These are phyloP conservation scores for Rutidosis leptorrhynchoides DNA, from an alignment of 129 eudicot genomes.

Conservation along the genomic window DNA sequence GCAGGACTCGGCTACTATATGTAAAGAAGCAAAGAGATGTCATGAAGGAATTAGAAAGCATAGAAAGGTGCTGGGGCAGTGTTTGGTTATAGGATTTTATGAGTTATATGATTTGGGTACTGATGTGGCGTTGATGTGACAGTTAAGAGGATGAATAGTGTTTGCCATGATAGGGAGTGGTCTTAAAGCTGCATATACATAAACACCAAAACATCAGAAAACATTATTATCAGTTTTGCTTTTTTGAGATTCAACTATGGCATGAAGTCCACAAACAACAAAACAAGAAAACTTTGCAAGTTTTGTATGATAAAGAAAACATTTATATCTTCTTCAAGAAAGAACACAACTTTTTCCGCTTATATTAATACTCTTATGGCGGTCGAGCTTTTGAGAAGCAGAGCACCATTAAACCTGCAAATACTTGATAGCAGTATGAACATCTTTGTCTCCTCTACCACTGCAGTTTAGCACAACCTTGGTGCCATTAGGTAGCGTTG, in stretches of 20 bases:
- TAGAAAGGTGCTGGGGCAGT: conserved; percentile 31
- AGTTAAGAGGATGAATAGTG: too few relatives aligned
- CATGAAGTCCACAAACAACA: not conserved
- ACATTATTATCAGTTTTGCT: not conserved
- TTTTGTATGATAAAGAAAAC: too few relatives aligned
- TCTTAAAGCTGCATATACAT: too few relatives aligned
- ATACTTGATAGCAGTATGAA: not conserved
- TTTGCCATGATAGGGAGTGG: too few relatives aligned
- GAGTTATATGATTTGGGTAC: too few relatives aligned
- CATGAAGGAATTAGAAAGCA: conserved; percentile 25
- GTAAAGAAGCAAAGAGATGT: conserved; percentile 31
- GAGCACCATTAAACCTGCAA: not conserved
- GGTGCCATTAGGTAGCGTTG: conserved; percentile 67
- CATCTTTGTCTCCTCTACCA: conserved; percentile 91
- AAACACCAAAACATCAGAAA: too few relatives aligned
- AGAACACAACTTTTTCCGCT: not conserved
- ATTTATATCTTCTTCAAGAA: not conserved
- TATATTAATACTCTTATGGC: not conserved
- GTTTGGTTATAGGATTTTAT: too few relatives aligned
- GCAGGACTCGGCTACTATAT: conserved; percentile 30
- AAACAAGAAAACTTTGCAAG: not conserved
- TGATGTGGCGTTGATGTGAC: too few relatives aligned
- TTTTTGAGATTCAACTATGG: not conserved
- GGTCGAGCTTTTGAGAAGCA: not conserved
- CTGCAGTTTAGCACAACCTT: conserved; percentile 84